Evolutionary conservation across 2,329 filamentous ascomycete species (phyloP).

Genomic region (Pezicula rhizophila): DNA sequence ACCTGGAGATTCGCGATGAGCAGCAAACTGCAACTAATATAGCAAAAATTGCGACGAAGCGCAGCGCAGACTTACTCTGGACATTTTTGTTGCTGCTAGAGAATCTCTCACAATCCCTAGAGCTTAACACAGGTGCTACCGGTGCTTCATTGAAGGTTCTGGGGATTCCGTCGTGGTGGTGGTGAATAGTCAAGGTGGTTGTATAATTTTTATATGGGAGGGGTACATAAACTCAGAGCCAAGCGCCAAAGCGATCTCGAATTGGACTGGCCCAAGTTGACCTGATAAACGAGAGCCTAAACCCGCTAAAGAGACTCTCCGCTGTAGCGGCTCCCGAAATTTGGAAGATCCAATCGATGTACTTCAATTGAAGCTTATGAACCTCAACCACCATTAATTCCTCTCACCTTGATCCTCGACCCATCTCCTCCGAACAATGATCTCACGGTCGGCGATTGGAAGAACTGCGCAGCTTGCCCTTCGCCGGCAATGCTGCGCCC

Average conservation of each 20-base stretch:
- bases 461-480: constrained; percentile 58
- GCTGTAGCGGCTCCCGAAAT: constrained; percentile 5
- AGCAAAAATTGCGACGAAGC: constrained; percentile 7
- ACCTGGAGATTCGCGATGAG: constrained; percentile 1
- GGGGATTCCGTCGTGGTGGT: not conserved
- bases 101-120: constrained; percentile 74
- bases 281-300: not conserved
- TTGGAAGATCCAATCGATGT: constrained; percentile 28
- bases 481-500: constrained; percentile 52
- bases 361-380: constrained; percentile 35
- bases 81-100: constrained; percentile 61
- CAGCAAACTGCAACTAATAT: constrained; percentile 17
- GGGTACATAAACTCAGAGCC: not conserved
- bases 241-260: not conserved
- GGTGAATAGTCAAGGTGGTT: not conserved
- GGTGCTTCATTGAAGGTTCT: constrained; percentile 29
- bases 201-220: not conserved
- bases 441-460: constrained; percentile 60
- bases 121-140: constrained; percentile 66
- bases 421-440: constrained; percentile 51
- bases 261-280: not conserved
- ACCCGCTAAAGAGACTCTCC: not conserved
- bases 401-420: constrained; percentile 12
- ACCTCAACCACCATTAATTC: constrained; percentile 36
- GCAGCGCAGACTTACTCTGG: constrained; percentile 42